A percentile compares a stretch with the other conserved stretches of the same genome.
Conservation (phyloP, 148 eudicot species). For the Cornus kousa region DNA sequence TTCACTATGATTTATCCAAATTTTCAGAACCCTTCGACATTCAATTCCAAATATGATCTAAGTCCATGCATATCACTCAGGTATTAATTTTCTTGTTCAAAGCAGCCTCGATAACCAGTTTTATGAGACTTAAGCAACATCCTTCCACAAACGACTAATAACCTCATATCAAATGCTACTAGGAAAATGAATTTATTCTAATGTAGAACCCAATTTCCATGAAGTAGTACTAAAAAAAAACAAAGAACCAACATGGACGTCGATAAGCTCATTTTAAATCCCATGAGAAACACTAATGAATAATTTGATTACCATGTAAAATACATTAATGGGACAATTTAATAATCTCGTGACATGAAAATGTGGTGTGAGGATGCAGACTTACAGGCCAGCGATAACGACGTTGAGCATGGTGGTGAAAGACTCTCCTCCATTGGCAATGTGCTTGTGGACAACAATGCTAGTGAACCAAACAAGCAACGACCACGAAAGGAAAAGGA, state of each 20-base stretch:
- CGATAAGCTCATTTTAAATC: not conserved
- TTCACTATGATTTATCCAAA: too few relatives aligned
- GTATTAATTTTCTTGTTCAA: too few relatives aligned
- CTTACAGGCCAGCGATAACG: slow-evolving; percentile 95
- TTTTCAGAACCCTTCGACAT: too few relatives aligned
- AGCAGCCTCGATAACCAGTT: too few relatives aligned
- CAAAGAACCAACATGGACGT: not conserved
- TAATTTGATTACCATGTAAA: not conserved
- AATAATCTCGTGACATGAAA: too few relatives aligned
- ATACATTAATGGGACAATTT: not conserved
- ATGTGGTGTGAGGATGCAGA: not conserved
- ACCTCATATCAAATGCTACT: not conserved
- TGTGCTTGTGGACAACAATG: slow-evolving; percentile 75
- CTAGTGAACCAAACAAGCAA: slow-evolving; percentile 98
- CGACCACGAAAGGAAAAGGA: slow-evolving; percentile 92
- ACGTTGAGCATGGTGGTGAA: slow-evolving; percentile 99
- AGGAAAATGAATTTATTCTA: not conserved
- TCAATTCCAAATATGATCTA: too few relatives aligned
- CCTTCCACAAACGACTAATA: not conserved
- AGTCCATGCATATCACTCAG: too few relatives aligned
- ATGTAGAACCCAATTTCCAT: not conserved
- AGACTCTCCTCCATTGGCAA: slow-evolving; percentile 91
- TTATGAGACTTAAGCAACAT: too few relatives aligned
- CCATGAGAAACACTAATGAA: not conserved
- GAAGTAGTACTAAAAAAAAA: too few relatives aligned